Percentiles rank a stretch among this genome's conserved stretches.
Evolutionary conservation across 164 flowering plant species (phyloP).

Genomic region (Pachysandra terminalis): DNA sequence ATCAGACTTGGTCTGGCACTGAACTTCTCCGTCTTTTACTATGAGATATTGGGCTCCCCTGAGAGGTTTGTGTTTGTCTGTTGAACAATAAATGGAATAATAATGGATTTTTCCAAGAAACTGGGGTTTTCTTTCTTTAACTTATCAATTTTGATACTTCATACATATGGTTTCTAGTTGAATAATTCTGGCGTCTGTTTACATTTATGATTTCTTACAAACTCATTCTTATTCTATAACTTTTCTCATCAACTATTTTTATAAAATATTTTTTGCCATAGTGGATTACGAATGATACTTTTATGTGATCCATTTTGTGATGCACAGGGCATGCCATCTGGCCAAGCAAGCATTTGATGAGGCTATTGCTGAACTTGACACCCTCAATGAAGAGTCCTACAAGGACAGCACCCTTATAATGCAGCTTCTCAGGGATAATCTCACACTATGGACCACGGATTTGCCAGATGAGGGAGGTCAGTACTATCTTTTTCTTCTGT

Average conservation of each 20-base stretch:
- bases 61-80: constrained; percentile 28
- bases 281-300: not conserved
- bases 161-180: not conserved
- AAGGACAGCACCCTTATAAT: constrained; percentile 55
- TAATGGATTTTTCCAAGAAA: no score
- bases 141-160: no score
- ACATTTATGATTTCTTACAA: not conserved
- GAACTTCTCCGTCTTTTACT: constrained; percentile 57
- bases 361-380: constrained; percentile 47
- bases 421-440: constrained; percentile 52
- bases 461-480: constrained; percentile 46
- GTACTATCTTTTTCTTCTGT: not conserved
- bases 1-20: constrained; percentile 53
- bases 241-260: not conserved
- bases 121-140: not conserved
- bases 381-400: constrained; percentile 50
- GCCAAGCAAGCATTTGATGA: constrained; percentile 55
- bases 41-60: constrained; percentile 58
- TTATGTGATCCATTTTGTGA: not conserved
- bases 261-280: not conserved
- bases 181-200: not conserved
- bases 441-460: constrained; percentile 47
- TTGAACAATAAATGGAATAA: no score
- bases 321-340: constrained; percentile 42
- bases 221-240: no score